A percentile compares a stretch with the other conserved stretches of the same genome.
These are phyloP conservation scores for Beta vulgaris DNA, from an alignment of 148 eudicot genomes.

Conservation along the genomic window DNA sequence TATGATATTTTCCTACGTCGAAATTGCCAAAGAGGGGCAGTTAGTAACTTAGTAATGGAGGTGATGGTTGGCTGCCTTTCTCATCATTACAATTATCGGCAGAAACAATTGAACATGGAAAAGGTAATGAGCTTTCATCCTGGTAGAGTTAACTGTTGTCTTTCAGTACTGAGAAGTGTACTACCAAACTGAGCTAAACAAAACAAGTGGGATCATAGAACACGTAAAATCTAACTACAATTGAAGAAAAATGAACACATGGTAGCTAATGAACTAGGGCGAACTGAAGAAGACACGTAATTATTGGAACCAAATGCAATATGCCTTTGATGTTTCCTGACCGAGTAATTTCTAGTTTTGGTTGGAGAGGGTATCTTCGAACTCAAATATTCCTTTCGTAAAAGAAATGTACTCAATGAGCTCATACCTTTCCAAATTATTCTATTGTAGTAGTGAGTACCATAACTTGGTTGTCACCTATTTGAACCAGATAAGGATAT, in stretches of 20 bases:
- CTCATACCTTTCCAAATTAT: conserved; percentile 10
- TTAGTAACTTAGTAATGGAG: neutral
- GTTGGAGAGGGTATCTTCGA: neutral
- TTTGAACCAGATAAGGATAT: conserved; percentile 37
- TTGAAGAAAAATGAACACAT: neutral
- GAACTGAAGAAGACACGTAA: conserved; percentile 1
- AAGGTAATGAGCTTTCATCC: conserved; percentile 6
- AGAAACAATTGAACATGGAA: neutral
- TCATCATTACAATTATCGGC: neutral
- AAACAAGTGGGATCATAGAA: neutral
- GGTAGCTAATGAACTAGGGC: neutral
- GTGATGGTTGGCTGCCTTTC: neutral
- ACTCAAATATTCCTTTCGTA: neutral
- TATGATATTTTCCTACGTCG: neutral
- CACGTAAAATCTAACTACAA: neutral
- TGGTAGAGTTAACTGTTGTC: neutral
- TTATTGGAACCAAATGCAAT: neutral
- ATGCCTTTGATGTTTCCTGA: conserved; percentile 1
- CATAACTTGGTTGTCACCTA: conserved; percentile 14
- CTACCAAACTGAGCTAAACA: conserved; percentile 9
- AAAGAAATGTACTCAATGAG: neutral
- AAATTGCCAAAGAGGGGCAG: neutral
- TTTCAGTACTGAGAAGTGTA: neutral
- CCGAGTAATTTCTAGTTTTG: neutral
- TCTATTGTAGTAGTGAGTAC: neutral